Base-by-base conservation (phyloP, 1,284 basidiomycete genomes). In the Cystobasidium slooffiae region DNA sequence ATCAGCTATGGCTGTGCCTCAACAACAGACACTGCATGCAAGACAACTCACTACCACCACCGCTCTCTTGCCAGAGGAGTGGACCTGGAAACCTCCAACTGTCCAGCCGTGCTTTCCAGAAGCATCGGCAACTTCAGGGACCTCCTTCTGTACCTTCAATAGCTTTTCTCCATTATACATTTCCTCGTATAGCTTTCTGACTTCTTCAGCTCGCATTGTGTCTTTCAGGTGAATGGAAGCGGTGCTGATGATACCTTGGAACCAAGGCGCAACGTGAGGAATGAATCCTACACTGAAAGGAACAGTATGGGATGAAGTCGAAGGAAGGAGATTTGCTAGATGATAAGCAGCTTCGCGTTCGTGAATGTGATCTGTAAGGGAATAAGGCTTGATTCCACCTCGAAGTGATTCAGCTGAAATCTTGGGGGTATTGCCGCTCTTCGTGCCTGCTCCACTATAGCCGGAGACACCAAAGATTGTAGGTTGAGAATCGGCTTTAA, bases 341-440 rank as follows among this genome's bases (percentile, higher is more conserved):
- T 97, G 96, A 75, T 85, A 84, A 1, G 88, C 88, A 0, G 94
- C 92, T 83, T 99, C 96, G 64, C 96, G 92, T 83, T 99, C 96
- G 85, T 99, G 96, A 80, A 99, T 97, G 84, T 99, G 96, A 83
- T 97, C 95, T 3, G 96, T 99, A 39, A 99, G 85, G 0, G 93
- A 79, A 84, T 99, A 99, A 0, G 95, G 90, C 49, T 89, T 87
- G 62, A 98, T 84, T 0, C 89, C 91, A 37, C 91, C 91, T 0
- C 84, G 84, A 6, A 99, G 87, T 76, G 87, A 89, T 77, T 92
- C 89, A 0, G 92, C 85, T 66, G 80, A 86, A 22, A 97, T 88
- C 83, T 98, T 99, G 61, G 96, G 90, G 14, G 90, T 85, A 74
- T 86, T 84, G 47, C 88, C 88, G 5, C 89, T 86, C 78, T 93